These are phyloP conservation scores for Trametes cubensis DNA, from an alignment of 768 basidiomycete species.

Conservation along the genomic window DNA sequence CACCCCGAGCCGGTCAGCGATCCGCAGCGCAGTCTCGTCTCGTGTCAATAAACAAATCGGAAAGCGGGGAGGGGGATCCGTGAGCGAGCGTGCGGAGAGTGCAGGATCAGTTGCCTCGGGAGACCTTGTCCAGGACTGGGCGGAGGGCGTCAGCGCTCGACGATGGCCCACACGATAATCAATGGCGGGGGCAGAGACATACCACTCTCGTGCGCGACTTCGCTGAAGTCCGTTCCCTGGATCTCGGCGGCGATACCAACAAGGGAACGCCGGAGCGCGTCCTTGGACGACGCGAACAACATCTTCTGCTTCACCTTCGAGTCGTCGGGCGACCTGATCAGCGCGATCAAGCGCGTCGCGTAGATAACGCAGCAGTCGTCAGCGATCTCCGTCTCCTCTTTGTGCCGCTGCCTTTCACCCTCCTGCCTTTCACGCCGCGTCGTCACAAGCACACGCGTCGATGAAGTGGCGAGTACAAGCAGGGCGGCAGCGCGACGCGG, in stretches of 20 bases:
- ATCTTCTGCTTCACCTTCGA: constrained; percentile 92
- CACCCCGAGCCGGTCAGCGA: constrained; percentile 16
- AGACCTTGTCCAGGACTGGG: constrained; percentile 35
- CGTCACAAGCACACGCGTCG: constrained; percentile 10
- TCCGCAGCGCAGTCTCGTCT: constrained; percentile 12
- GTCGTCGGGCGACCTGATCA: constrained; percentile 78
- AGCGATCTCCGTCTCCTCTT: constrained; percentile 10
- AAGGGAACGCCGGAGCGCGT: constrained; percentile 71
- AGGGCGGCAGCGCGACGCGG: not conserved
- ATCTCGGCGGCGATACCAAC: constrained; percentile 80
- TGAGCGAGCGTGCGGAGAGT: not conserved
- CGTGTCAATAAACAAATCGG: constrained; percentile 20
- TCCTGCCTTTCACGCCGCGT: not conserved
- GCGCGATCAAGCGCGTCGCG: constrained; percentile 22
- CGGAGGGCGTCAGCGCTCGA: not conserved
- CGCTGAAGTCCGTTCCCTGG: constrained; percentile 79
- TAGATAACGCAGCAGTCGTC: constrained; percentile 15
- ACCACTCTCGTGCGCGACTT: constrained; percentile 76
- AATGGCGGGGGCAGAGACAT: constrained; percentile 30
- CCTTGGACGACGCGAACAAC: constrained; percentile 87
- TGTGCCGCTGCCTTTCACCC: not conserved
- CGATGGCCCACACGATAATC: not conserved
- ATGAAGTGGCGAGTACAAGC: not conserved
- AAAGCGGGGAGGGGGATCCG: not conserved
- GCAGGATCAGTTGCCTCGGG: constrained; percentile 25